Percentiles rank a stretch among this genome's conserved stretches.
Conservation (phyloP, 2,329 filamentous ascomycete species). For the Tolypocladium nubicola region DNA sequence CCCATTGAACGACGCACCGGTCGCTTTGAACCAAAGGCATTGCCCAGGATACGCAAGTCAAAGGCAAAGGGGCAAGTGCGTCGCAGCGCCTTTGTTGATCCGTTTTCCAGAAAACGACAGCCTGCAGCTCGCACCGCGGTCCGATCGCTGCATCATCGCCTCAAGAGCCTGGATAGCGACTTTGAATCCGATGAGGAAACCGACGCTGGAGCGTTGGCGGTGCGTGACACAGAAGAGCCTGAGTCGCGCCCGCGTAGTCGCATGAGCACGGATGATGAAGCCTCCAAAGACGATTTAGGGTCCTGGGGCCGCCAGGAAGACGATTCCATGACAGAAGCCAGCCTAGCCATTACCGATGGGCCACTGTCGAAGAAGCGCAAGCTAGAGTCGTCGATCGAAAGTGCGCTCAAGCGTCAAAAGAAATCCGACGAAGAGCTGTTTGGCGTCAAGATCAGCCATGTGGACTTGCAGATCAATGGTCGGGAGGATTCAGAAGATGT, state of each 20-base stretch:
- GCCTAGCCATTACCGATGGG: conserved; percentile 52
- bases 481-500: conserved; percentile 39
- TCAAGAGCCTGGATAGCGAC: conserved; percentile 49
- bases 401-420: conserved; percentile 68
- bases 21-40: conserved; percentile 44
- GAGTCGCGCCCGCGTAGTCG: conserved; percentile 76
- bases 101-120: conserved; percentile 54
- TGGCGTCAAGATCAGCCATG: conserved; percentile 45
- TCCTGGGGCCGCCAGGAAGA: conserved; percentile 44
- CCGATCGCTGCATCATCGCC: conserved; percentile 71
- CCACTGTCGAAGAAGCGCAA: conserved; percentile 59
- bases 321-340: conserved; percentile 62
- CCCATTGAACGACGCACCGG: conserved; percentile 50
- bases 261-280: conserved; percentile 51
- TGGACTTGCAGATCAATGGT: conserved; percentile 38
- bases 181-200: conserved; percentile 84
- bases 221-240: conserved; percentile 72
- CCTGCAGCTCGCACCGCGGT: conserved; percentile 48
- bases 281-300: conserved; percentile 36
- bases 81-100: conserved; percentile 56
- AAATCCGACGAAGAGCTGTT: conserved; percentile 73
- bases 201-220: conserved; percentile 43
- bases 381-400: conserved; percentile 53
- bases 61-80: conserved; percentile 43
- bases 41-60: conserved; percentile 67